Base-by-base conservation (phyloP, 345 rosid genomes). In the Bretschneidera sinensis region DNA sequence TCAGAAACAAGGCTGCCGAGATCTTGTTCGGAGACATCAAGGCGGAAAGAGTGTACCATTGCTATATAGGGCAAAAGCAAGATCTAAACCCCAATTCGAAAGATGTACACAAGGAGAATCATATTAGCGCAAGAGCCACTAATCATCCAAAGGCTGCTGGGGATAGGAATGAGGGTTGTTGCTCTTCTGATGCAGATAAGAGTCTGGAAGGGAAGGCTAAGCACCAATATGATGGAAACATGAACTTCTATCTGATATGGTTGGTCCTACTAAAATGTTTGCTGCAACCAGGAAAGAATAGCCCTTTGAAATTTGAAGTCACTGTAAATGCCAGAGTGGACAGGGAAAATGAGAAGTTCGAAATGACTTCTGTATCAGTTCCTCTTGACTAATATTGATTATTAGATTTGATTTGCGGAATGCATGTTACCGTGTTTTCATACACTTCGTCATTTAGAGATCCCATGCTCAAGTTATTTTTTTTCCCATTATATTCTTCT, bases 1-100 rank as follows among this genome's bases (percentile, higher is more conserved):
- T 80, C 25, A 76, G 67, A 66, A 85, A 82, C 83, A 69, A 73
- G 48, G 85, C 85, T 9, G 87, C 87, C 0, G 87, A 82, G 66
- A 54, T 78, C 24, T 61, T 82, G 70, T 82, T 82, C 16, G 87
- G 84, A 48, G 78, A 73, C 71, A 73, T 82, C 63, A 73, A 54
- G 49, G 85, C 91, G 4, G 81, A 80, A 54, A 74, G 70, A 64
- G 79, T 76, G 11, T 43, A 71, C 39, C 53, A 19, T 5, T 25
- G 72, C 59, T 52, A 62, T 13, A 54, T 24, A 57, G 59, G 31
- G 19, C 54, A 54, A 47, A 57, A 33, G 17, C 56, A 22, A 22
- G 18, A 20, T 16, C 48, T 24, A 9, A 58, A 60, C 34, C 19
- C 58, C 24, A 5, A 2, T 23, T 15, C 28, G 21, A 45, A 59